Evolutionary conservation across 2,329 filamentous ascomycete species (phyloP).

Genomic region (Kalmusia sp.): DNA sequence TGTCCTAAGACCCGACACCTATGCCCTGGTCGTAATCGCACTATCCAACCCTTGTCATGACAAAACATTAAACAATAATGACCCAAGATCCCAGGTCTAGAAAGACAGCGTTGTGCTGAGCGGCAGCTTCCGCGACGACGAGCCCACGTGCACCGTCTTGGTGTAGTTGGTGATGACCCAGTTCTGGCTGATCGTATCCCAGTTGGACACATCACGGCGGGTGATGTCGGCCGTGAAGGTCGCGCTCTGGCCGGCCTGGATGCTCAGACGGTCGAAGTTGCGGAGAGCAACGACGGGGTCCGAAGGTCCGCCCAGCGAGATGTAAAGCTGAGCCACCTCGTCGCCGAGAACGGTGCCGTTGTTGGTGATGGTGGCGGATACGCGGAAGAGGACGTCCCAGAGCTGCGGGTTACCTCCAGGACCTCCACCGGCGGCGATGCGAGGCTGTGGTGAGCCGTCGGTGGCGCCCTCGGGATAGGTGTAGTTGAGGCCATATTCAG

Average conservation of each 20-base stretch:
- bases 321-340: conserved; percentile 76
- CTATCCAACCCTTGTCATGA: background rate
- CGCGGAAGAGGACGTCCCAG: conserved; percentile 73
- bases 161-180: conserved; percentile 71
- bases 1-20: background rate
- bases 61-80: conserved; percentile 10
- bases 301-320: conserved; percentile 79
- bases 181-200: conserved; percentile 81
- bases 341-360: conserved; percentile 70
- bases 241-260: conserved; percentile 71
- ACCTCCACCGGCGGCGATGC: conserved; percentile 69
- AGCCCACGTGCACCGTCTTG: conserved; percentile 68
- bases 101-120: conserved; percentile 47
- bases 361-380: conserved; percentile 74
- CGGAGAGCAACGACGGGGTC: conserved; percentile 74
- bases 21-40: background rate
- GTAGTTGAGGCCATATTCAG: conserved; percentile 65
- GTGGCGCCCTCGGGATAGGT: conserved; percentile 65
- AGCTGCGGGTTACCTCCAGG: conserved; percentile 67
- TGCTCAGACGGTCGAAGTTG: conserved; percentile 78
- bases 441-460: conserved; percentile 65
- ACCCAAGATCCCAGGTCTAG: conserved; percentile 17
- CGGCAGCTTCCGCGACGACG: conserved; percentile 63
- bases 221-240: conserved; percentile 74
- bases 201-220: conserved; percentile 84